A percentile compares a stretch with the other conserved stretches of the same genome.
Evolutionary conservation across 345 rosid species (phyloP).

Genomic region (Populus alba): DNA sequence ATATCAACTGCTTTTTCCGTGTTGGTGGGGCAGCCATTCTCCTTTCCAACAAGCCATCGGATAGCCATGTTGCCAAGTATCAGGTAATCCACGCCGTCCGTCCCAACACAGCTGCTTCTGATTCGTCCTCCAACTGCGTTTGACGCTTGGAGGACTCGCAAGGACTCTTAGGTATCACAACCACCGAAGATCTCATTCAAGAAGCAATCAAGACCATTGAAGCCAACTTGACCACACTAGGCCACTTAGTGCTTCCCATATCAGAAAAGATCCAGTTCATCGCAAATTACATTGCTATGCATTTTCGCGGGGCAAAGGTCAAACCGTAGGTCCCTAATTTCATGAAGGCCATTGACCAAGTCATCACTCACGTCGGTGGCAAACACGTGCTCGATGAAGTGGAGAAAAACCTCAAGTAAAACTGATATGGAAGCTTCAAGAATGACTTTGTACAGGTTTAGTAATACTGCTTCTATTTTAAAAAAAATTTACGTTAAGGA

Average conservation of each 20-base stretch:
- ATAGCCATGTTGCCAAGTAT: not conserved
- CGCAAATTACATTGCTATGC: constrained; percentile 53
- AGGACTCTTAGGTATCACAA: constrained; percentile 1
- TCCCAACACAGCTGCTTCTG: constrained; percentile 2
- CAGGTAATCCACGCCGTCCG: constrained; percentile 5
- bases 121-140: constrained; percentile 3
- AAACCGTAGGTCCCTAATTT: constrained; percentile 28
- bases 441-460: constrained; percentile 16
- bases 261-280: constrained; percentile 56
- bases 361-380: constrained; percentile 17
- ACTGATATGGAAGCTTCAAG: constrained; percentile 13
- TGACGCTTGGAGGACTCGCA: not conserved
- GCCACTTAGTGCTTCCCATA: constrained; percentile 1
- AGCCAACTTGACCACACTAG: constrained; percentile 11
- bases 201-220: constrained; percentile 1
- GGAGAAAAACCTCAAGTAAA: constrained; percentile 10
- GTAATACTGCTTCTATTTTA: not conserved
- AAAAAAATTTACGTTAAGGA: too few species aligned
- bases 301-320: constrained; percentile 60
- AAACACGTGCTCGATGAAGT: constrained; percentile 15
- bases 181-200: not conserved
- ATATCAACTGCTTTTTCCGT: constrained; percentile 48
- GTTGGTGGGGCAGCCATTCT: constrained; percentile 54
- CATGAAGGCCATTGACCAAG: constrained; percentile 9
- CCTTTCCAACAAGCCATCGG: constrained; percentile 40